phyloP scores from a whole-genome alignment of 2,329 filamentous ascomycete genomes.

The Tolypocladium ovalisporum region DNA sequence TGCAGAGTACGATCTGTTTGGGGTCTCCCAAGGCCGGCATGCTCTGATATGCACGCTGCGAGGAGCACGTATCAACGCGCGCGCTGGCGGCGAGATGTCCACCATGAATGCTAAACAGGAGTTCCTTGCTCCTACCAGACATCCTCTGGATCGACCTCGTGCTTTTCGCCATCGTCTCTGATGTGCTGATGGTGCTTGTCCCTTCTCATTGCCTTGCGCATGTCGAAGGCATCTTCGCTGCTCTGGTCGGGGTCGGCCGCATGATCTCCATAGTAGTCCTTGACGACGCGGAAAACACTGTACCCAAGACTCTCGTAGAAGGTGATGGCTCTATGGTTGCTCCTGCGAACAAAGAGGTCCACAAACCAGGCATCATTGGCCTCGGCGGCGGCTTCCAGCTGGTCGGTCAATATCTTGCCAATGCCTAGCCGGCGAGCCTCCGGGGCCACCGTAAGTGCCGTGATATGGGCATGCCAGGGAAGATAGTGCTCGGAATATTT shows the following conservation, averaged over 20 bases:
- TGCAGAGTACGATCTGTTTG: not conserved
- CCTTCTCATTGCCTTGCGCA: conserved; percentile 82
- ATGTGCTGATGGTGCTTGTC: conserved; percentile 69
- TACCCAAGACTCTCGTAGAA: conserved; percentile 92
- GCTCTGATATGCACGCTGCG: not conserved
- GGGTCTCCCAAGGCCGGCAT: not conserved
- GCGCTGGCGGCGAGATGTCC: not conserved
- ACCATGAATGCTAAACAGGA: not conserved
- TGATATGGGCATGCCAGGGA: conserved; percentile 99
- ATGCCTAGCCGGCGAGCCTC: conserved; percentile 77
- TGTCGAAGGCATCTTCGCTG: conserved; percentile 87
- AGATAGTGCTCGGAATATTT: conserved; percentile 77
- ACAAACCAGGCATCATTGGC: conserved; percentile 86
- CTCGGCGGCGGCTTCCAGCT: conserved; percentile 74
- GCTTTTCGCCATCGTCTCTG: conserved; percentile 67
- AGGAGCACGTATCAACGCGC: not conserved
- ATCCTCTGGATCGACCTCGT: conserved; percentile 70
- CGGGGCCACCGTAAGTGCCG: conserved; percentile 84
- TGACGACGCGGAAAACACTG: conserved; percentile 77
- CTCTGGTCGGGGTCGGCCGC: conserved; percentile 48
- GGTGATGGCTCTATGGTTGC: conserved; percentile 76
- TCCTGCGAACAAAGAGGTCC: conserved; percentile 83
- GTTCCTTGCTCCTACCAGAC: conserved; percentile 51
- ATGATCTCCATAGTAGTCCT: conserved; percentile 89
- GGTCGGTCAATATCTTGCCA: conserved; percentile 70